Base-by-base conservation (phyloP, 345 rosid species). In the Anacardium occidentale region DNA sequence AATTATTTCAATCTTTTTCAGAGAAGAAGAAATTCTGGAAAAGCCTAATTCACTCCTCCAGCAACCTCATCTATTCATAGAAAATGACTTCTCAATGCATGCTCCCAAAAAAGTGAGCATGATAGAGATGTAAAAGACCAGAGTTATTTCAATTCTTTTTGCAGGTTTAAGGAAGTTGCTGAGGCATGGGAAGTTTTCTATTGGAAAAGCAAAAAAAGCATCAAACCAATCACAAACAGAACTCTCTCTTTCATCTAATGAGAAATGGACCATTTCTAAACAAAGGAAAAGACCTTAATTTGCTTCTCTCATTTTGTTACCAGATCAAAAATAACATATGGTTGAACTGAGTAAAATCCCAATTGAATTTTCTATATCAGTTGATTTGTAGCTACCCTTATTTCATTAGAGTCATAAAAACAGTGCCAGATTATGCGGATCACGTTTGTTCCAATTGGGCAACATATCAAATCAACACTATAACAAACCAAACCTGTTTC, bases 31-130 rank as follows among this genome's bases (percentile, higher is more conserved):
- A 69, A 70, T 6, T 22, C 9, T 29, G 65, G 68, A 73, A 37
- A 69, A 75, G 71, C 62, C 54, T 70, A 64, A 34, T 71, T 64
- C 80, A 77, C 66, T 76, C 71, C 75, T 54, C 72, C 66, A 66
- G 80, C 60, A 79, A 67, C 60, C 44, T 59, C 72, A 68, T 82
- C 90, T 80, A 88, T 85, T 76, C 85, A 76, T 42, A 73, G 98
- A 92, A 83, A 86, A 83, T 76, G 89, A 84, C 91, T 76, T 32
- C 62, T 69, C 59, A 57, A 73, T 68, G 37, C 40, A 69, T 83
- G 85, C 85, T 74, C 77, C 84, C 81, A 62, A 57, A 84, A 66
- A 63, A 68, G 44, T 52, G 11, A 74, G 76, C 91, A 84, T n/a
- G 66, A 81, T 66, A 74, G 81, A 72, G 82, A 80, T 78, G 80